Evolutionary conservation across 305 asterid species (phyloP).

Genomic region (Coffea humblotiana): DNA sequence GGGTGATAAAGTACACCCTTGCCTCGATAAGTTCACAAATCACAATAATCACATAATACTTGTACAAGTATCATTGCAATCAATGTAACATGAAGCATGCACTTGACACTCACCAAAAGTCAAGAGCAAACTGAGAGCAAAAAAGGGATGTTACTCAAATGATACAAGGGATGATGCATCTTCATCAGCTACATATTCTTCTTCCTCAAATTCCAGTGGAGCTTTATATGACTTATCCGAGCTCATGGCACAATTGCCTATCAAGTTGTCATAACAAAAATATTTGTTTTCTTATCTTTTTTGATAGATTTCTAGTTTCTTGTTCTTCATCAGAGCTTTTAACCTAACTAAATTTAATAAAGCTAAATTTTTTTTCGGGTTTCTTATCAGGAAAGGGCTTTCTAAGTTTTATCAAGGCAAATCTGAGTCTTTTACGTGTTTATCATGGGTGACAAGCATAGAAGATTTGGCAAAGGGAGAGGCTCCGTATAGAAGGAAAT

Average conservation of each 20-base stretch:
- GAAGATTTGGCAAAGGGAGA: slow-evolving; percentile 74
- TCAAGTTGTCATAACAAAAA: slow-evolving; percentile 30
- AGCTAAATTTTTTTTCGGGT: neutral
- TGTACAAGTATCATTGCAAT: too few species aligned
- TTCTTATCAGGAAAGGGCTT: slow-evolving; percentile 77
- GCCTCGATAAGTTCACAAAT: too few species aligned
- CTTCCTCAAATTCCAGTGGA: slow-evolving; percentile 37
- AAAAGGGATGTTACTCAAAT: slow-evolving; percentile 36
- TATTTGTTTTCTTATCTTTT: neutral
- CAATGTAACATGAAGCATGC: too few species aligned
- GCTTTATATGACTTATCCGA: slow-evolving; percentile 53
- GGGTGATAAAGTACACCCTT: too few species aligned
- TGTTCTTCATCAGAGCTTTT: neutral
- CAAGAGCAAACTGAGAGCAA: too few species aligned
- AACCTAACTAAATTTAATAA: neutral
- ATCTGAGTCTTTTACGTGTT: slow-evolving; percentile 71
- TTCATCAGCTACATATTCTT: slow-evolving; percentile 44
- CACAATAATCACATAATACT: too few species aligned
- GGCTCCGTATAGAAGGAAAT: slow-evolving; percentile 35
- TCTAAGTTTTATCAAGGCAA: slow-evolving; percentile 69
- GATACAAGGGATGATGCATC: slow-evolving; percentile 65
- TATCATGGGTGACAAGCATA: slow-evolving; percentile 59
- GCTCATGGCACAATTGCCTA: slow-evolving; percentile 72
- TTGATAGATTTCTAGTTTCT: neutral
- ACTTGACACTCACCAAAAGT: too few species aligned